Percentiles rank a stretch among this genome's conserved stretches.
phyloP scores from a whole-genome alignment of 768 basidiomycete genomes.

The Pleurotus cornucopiae region DNA sequence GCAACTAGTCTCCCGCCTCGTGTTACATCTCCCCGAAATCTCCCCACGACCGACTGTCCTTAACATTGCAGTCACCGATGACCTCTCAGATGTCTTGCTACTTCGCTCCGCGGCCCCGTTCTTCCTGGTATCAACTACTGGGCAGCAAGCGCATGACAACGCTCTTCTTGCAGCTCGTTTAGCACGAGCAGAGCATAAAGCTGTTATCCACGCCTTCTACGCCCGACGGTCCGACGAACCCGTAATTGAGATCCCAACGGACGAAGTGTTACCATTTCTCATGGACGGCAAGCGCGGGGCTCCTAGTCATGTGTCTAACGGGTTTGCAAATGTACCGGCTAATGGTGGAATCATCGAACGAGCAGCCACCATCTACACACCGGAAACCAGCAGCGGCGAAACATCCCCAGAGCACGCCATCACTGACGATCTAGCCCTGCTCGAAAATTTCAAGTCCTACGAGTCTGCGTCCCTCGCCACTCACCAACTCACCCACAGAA shows the following conservation, averaged over 20 bases:
- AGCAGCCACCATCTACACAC: not conserved
- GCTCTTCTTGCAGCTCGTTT: slow-evolving; percentile 82
- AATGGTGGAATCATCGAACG: not conserved
- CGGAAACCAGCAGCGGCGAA: slow-evolving; percentile 3
- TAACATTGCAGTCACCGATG: slow-evolving; percentile 60
- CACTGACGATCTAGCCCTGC: slow-evolving; percentile 20
- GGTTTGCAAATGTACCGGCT: slow-evolving; percentile 12
- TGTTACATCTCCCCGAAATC: slow-evolving; percentile 67
- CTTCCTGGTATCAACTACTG: slow-evolving; percentile 72
- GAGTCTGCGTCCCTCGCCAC: slow-evolving; percentile 67
- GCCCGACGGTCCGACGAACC: slow-evolving; percentile 30
- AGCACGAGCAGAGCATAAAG: slow-evolving; percentile 63
- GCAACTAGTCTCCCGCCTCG: slow-evolving; percentile 52
- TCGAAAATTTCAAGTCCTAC: slow-evolving; percentile 51
- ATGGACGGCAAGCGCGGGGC: slow-evolving; percentile 35
- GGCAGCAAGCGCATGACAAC: slow-evolving; percentile 86
- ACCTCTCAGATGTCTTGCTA: slow-evolving; percentile 71
- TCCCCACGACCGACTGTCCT: slow-evolving; percentile 63
- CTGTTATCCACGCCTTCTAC: slow-evolving; percentile 86
- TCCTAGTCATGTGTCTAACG: slow-evolving; percentile 27
- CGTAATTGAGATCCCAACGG: slow-evolving; percentile 52
- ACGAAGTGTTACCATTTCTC: slow-evolving; percentile 58
- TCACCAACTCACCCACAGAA: slow-evolving; percentile 55
- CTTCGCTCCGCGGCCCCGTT: slow-evolving; percentile 79
- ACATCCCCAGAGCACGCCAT: slow-evolving; percentile 6